Conservation (phyloP, 208 protist species). For the Acanthamoeba lenticulata region DNA sequence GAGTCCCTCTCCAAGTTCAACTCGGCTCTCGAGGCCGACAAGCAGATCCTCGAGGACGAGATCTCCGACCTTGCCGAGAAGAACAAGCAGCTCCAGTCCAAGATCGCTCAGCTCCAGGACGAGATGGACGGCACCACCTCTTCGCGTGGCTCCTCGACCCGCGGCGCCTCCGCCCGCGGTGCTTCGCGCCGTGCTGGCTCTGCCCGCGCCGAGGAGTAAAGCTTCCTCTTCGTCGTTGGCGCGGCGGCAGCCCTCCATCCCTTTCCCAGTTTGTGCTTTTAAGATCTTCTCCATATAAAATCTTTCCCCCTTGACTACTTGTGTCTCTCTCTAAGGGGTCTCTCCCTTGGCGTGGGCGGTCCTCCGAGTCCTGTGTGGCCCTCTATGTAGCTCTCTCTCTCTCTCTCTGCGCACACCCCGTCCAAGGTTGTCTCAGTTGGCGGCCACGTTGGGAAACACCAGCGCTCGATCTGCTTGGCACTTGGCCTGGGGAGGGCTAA, state of each 20-base stretch:
- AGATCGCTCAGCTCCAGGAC: slow-evolving; percentile 63
- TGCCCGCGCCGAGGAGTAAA: not conserved
- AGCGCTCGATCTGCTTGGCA: too few species aligned
- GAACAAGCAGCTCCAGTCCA: slow-evolving; percentile 47
- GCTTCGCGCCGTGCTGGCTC: not conserved
- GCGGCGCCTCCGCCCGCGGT: not conserved
- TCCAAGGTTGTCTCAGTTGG: too few species aligned
- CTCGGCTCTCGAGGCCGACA: slow-evolving; percentile 57
- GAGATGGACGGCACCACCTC: not conserved
- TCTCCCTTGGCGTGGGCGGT: too few species aligned
- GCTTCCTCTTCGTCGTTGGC: not conserved
- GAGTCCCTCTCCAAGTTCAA: slow-evolving; percentile 45
- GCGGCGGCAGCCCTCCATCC: not conserved
- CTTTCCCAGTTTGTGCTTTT: too few species aligned
- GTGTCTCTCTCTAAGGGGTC: too few species aligned
- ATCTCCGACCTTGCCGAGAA: slow-evolving; percentile 39
- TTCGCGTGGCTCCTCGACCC: not conserved
- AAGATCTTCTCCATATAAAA: too few species aligned
- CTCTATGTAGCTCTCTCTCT: too few species aligned
- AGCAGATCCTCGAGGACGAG: slow-evolving; percentile 73
- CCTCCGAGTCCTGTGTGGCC: too few species aligned
- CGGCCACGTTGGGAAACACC: too few species aligned
- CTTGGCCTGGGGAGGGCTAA: too few species aligned
- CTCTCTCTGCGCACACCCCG: too few species aligned
- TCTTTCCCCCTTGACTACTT: too few species aligned